Evolutionary conservation across 2,329 filamentous ascomycete species (phyloP).

Genomic region (Alternaria hordeiaustralica): DNA sequence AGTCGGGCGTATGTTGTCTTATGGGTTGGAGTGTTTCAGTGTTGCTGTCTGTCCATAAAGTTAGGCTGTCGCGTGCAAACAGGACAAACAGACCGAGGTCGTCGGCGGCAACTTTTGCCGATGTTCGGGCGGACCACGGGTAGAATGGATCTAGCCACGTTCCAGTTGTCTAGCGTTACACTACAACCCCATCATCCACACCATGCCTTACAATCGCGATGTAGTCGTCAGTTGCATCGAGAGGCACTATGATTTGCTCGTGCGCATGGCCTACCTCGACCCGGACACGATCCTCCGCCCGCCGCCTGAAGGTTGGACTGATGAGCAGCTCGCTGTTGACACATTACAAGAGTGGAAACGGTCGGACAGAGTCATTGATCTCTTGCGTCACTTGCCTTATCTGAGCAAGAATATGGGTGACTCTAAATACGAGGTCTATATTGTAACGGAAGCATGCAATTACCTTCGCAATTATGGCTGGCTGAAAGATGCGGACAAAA

Average conservation of each 20-base stretch:
- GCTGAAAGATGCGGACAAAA: background rate
- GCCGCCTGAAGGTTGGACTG: slow-evolving; percentile 13
- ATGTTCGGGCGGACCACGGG: background rate
- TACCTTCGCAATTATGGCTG: slow-evolving; percentile 9
- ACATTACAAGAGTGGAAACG: slow-evolving; percentile 7
- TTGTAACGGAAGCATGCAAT: slow-evolving; percentile 3
- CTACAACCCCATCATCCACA: background rate
- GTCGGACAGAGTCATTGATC: slow-evolving; percentile 13
- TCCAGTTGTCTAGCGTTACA: background rate
- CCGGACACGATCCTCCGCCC: slow-evolving; percentile 1
- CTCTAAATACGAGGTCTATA: slow-evolving; percentile 5
- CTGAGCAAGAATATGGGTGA: background rate
- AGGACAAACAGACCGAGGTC: slow-evolving; percentile 24
- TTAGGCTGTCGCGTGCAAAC: slow-evolving; percentile 32
- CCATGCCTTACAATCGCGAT: slow-evolving; percentile 9
- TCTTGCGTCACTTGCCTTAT: slow-evolving; percentile 14
- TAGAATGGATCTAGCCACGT: background rate
- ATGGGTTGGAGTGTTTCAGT: slow-evolving; percentile 8
- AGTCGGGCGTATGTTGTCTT: background rate
- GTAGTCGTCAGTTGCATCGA: slow-evolving; percentile 10
- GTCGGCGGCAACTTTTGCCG: slow-evolving; percentile 17
- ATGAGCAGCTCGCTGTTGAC: slow-evolving; percentile 13
- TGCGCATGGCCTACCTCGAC: slow-evolving; percentile 11
- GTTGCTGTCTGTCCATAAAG: slow-evolving; percentile 34
- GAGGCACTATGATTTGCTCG: slow-evolving; percentile 8